phyloP scores from a whole-genome alignment of 108 stramenopile species.

The Cyclotella atomus region DNA sequence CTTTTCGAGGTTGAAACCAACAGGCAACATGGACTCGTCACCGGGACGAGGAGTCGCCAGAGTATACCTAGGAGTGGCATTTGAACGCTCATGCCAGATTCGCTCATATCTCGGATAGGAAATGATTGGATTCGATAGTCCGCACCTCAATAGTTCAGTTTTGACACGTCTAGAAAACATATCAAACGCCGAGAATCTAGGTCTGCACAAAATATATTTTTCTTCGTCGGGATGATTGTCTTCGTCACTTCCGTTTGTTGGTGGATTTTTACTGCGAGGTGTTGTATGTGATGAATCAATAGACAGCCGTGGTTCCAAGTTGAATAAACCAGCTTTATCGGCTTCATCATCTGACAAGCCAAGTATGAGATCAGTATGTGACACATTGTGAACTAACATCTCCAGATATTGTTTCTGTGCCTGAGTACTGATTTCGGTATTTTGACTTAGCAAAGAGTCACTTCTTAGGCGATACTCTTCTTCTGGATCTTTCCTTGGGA shows the following conservation, averaged over 20 bases:
- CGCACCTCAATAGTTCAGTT: slow-evolving; percentile 27
- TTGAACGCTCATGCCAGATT: too few relatives aligned
- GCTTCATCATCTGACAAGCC: slow-evolving; percentile 53
- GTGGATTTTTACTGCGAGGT: slow-evolving; percentile 13
- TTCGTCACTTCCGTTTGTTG: not conserved
- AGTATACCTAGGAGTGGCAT: slow-evolving; percentile 56
- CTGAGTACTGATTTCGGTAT: slow-evolving; percentile 26
- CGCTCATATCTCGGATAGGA: slow-evolving; percentile 76
- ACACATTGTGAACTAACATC: slow-evolving; percentile 93
- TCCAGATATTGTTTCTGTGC: slow-evolving; percentile 60
- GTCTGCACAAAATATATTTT: slow-evolving; percentile 68
- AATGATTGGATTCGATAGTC: slow-evolving; percentile 22
- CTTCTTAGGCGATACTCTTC: slow-evolving; percentile 36
- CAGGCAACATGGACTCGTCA: slow-evolving; percentile 52
- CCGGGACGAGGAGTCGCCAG: slow-evolving; percentile 59
- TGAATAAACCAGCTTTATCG: not conserved
- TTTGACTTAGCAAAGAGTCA: slow-evolving; percentile 36
- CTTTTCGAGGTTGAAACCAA: slow-evolving; percentile 63
- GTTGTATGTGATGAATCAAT: slow-evolving; percentile 1
- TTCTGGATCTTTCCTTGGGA: slow-evolving; percentile 1
- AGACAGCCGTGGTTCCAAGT: not conserved
- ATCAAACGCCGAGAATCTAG: slow-evolving; percentile 86
- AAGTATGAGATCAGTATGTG: slow-evolving; percentile 92
- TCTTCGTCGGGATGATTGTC: slow-evolving; percentile 14
- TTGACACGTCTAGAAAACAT: slow-evolving; percentile 60